These are phyloP conservation scores for Westerdykella aurantiaca DNA, from an alignment of 2,329 filamentous ascomycete genomes.

Conservation along the genomic window DNA sequence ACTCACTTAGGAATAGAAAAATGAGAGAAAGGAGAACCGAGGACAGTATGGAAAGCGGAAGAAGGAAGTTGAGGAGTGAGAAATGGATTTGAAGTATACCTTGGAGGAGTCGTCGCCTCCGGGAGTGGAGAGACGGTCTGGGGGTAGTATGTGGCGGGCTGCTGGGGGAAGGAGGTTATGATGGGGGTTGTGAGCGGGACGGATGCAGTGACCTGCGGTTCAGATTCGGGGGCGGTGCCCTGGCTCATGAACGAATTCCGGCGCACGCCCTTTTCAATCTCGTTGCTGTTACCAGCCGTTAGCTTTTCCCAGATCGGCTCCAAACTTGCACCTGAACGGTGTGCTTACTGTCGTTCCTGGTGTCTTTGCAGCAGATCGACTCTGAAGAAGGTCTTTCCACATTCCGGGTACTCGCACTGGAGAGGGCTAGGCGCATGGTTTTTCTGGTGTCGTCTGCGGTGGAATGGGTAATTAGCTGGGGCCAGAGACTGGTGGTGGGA, in stretches of 20 bases:
- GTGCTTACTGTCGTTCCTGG: conserved; percentile 41
- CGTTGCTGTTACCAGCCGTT: conserved; percentile 20
- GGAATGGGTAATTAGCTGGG: conserved; percentile 8
- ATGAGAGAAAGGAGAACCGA: conserved; percentile 28
- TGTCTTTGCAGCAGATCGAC: conserved; percentile 43
- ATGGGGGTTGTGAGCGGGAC: conserved; percentile 11
- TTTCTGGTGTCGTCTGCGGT: conserved; percentile 41
- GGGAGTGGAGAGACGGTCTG: conserved; percentile 20
- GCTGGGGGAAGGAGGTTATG: conserved; percentile 12
- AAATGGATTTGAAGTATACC: conserved; percentile 35
- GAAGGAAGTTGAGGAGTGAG: conserved; percentile 34
- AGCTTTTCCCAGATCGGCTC: conserved; percentile 8
- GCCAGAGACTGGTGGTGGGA: background rate
- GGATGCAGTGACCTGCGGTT: conserved; percentile 11
- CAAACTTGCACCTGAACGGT: background rate
- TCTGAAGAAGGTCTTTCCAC: conserved; percentile 41
- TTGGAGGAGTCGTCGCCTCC: conserved; percentile 24
- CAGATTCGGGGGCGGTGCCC: conserved; percentile 19
- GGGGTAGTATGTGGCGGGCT: conserved; percentile 12
- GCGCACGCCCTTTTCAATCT: conserved; percentile 20
- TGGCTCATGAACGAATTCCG: conserved; percentile 20
- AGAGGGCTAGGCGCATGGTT: conserved; percentile 42
- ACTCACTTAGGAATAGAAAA: conserved; percentile 32
- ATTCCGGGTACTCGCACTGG: conserved; percentile 38
- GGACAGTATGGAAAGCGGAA: conserved; percentile 22